Evolutionary conservation across 1,284 basidiomycete species (phyloP).

Genomic region (Boletellus deceptivus): DNA sequence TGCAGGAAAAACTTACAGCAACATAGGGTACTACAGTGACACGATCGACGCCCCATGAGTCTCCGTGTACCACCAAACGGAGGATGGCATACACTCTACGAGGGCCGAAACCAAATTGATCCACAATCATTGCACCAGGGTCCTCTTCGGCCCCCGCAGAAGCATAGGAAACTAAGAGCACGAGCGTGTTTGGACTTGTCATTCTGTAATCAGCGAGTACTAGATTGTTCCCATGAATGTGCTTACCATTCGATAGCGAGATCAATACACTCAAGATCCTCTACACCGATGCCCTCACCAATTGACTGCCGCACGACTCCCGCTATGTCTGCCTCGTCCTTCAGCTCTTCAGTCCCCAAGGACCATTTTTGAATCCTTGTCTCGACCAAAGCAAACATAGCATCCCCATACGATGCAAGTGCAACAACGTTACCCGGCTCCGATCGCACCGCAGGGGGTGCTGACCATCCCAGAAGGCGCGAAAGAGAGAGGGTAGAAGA

Average conservation of each 20-base stretch:
- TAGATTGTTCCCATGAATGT: background rate
- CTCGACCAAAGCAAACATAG: conserved; percentile 65
- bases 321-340: conserved; percentile 53
- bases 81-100: conserved; percentile 66
- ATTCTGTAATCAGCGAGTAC: conserved; percentile 3
- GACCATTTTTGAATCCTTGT: conserved; percentile 68
- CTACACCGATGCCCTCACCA: conserved; percentile 38
- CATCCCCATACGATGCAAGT: conserved; percentile 42
- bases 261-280: conserved; percentile 70
- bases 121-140: conserved; percentile 39
- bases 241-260: conserved; percentile 59
- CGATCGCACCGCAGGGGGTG: conserved; percentile 26
- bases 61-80: conserved; percentile 37
- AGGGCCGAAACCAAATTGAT: conserved; percentile 40
- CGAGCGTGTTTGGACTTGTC: conserved; percentile 48
- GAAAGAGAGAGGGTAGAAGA: conserved; percentile 49
- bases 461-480: conserved; percentile 57
- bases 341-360: conserved; percentile 57
- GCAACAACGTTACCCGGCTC: conserved; percentile 59
- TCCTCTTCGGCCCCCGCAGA: conserved; percentile 46
- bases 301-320: conserved; percentile 45
- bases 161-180: conserved; percentile 67
- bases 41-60: conserved; percentile 31
- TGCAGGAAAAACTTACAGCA: conserved; percentile 49
- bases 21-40: conserved; percentile 69